Base-by-base conservation (phyloP, 1,284 basidiomycete genomes). In the Ganoderma lucidum region DNA sequence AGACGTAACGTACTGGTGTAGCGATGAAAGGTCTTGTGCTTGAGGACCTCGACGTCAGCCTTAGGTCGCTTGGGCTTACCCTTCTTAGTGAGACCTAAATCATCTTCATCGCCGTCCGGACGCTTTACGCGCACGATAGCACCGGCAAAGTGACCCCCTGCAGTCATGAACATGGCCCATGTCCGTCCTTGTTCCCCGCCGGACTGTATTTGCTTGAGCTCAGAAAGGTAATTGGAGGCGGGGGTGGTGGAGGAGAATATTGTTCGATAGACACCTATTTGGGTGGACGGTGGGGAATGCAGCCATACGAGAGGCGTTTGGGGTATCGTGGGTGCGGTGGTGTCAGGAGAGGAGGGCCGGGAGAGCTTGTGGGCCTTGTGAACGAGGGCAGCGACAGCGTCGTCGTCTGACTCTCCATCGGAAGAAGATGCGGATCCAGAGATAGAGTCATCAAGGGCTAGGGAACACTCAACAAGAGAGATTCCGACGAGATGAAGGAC, bases 121-220 rank as follows among this genome's bases (percentile, higher is more conserved):
- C 85, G 79, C 71, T 88, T 88, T 30, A 94, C 92, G 39, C 90
- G 84, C 3, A 96, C 92, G 37, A 99, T 87, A 66, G 96, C 93
- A 17, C 96, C 97, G 9, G 97, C 97, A 82, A 99, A 99, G 81
- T 99, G 97, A 15, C 97, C 97, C 6, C 98, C 97, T 0, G 97
- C 97, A 56, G 95, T 91, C 95, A 99, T 97, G 77, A 99, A 93
- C 84, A 99, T 81, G 0, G 96, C 95, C 93, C 97, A 97, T 69
- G 90, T 93, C 23, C 96, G 85, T 44, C 93, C 94, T 35, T 86
- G 84, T 23, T 86, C 83, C 3, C 85, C 83, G 15, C 83, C 84
- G 0, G 75, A 76, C 79, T 97, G 96, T 83, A 97, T 87, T 14
- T 84, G 82, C 71, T 84, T 87, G 19, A 98, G 83, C 64, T 88